These are phyloP conservation scores for Ophiostoma montium DNA, from an alignment of 2,329 filamentous ascomycete species.

Conservation along the genomic window DNA sequence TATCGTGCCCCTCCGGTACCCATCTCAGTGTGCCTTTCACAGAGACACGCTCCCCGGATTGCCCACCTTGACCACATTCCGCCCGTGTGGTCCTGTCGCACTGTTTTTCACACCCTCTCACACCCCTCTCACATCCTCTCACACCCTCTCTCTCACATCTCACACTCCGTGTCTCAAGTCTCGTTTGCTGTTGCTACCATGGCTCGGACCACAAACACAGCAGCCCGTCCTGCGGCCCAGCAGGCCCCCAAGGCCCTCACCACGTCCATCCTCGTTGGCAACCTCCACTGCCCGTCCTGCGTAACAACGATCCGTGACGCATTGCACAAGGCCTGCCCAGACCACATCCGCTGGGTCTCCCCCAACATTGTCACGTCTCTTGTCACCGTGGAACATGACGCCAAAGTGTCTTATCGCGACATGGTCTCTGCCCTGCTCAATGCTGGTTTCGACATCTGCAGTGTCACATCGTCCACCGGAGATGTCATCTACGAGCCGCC, in stretches of 20 bases:
- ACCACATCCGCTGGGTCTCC: constrained; percentile 43
- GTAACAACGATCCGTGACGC: constrained; percentile 49
- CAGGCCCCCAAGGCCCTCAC: constrained; percentile 24
- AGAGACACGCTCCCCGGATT: not conserved
- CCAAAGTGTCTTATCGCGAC: constrained; percentile 28
- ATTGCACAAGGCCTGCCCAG: constrained; percentile 32
- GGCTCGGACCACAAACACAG: constrained; percentile 17
- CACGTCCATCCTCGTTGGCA: constrained; percentile 53
- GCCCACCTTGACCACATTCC: too few species aligned
- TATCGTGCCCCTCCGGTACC: too few species aligned
- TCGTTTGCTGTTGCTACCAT: constrained; percentile 6
- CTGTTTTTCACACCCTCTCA: not conserved
- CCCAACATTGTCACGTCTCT: constrained; percentile 59
- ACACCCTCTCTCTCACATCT: not conserved
- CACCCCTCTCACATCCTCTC: constrained; percentile 1
- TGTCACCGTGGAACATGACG: constrained; percentile 44
- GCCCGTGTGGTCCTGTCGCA: too few species aligned
- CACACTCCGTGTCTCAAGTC: not conserved
- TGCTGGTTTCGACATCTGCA: constrained; percentile 45
- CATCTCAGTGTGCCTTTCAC: too few species aligned
- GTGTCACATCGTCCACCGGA: constrained; percentile 24
- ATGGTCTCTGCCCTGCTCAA: constrained; percentile 35
- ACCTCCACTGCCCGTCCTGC: constrained; percentile 68
- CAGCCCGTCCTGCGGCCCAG: constrained; percentile 2
- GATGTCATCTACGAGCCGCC: constrained; percentile 13